Conservation (phyloP, 2,329 filamentous ascomycete species). For the Didymella pomorum region DNA sequence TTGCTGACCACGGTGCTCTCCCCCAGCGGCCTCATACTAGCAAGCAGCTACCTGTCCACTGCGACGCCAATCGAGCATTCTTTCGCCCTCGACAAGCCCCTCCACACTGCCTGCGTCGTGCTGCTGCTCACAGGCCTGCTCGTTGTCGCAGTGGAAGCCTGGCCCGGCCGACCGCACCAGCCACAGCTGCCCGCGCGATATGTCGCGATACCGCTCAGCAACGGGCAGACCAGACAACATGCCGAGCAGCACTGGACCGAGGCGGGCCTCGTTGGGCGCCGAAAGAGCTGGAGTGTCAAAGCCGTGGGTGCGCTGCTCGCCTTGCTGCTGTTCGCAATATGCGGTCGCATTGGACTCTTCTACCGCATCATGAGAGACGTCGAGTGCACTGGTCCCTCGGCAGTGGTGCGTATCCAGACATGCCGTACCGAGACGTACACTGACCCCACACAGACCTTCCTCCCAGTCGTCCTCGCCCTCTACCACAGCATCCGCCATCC, state of each 20-base stretch:
- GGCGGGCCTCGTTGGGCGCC: conserved; percentile 27
- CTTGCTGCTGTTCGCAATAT: conserved; percentile 42
- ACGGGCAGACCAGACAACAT: conserved; percentile 32
- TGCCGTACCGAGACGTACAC: not conserved
- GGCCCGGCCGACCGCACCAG: conserved; percentile 27
- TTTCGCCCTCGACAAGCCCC: conserved; percentile 49
- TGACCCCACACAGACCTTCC: conserved; percentile 37
- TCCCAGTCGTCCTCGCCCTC: conserved; percentile 45
- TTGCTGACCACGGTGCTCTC: conserved; percentile 28
- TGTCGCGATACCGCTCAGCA: conserved; percentile 42
- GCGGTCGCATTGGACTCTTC: conserved; percentile 43
- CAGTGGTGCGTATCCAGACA: conserved; percentile 28
- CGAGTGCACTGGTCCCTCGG: conserved; percentile 44
- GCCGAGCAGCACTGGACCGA: conserved; percentile 41
- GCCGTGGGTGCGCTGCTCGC: conserved; percentile 37
- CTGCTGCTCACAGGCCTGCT: conserved; percentile 45
- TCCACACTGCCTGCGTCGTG: conserved; percentile 45
- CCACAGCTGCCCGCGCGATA: conserved; percentile 35
- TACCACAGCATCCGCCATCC: conserved; percentile 41
- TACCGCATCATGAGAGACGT: conserved; percentile 40
- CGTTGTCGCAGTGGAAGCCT: conserved; percentile 39
- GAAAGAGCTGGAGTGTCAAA: conserved; percentile 28
- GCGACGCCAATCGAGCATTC: conserved; percentile 41
- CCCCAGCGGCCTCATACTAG: conserved; percentile 47
- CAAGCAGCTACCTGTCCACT: conserved; percentile 44